Base-by-base conservation (phyloP, 192 early-diverging fungal species). In the Thamnidium elegans region DNA sequence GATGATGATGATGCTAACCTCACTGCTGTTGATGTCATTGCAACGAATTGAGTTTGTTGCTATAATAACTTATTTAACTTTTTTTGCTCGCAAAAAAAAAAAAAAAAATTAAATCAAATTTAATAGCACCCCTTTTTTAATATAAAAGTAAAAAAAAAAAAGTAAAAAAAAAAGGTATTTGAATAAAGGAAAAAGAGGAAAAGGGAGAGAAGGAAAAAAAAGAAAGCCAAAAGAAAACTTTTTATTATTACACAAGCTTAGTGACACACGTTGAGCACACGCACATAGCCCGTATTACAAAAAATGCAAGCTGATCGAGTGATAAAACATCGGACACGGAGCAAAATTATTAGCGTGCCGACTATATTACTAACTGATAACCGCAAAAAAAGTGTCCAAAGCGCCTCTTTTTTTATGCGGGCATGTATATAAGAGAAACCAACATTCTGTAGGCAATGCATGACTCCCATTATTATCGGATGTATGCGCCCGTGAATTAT, bases 1-100 rank as follows among this genome's bases (percentile, higher is more conserved):
- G 4, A 52, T 48, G 36, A 48, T 39, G 56, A 52, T 43, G 36
- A 42, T 63, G 60, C 67, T 56, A 74, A 78, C 79, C 77, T 81
- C 46, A 73, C 71, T 55, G 63, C 66, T 50, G 54, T 58, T 66
- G 60, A 69, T 52, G 68, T 66, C 64, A 64, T 61, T 42, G 15
- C 14, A 52, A 23, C 30, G 20, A 17, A n/a, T 6, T 47, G 34
- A 50, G 13, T n/a, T 19, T 69, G 51, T 20, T 34, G 34, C 14
- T 46, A 43, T 39, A 34, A 50, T 32, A 50, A 11, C 26, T 26
- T 26, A 26, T 26, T 26, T 26, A 26, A 26, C 26, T 26, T 26
- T 26, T 26, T 26, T 26, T 26, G 26, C 26, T 26, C 26, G 26
- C 26, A 19, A 21, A 19, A 13, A 1, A 52, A 21, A 23, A 20